These are phyloP conservation scores for Sporothrix curviconia DNA, from an alignment of 2,329 filamentous ascomycete genomes.

Conservation along the genomic window DNA sequence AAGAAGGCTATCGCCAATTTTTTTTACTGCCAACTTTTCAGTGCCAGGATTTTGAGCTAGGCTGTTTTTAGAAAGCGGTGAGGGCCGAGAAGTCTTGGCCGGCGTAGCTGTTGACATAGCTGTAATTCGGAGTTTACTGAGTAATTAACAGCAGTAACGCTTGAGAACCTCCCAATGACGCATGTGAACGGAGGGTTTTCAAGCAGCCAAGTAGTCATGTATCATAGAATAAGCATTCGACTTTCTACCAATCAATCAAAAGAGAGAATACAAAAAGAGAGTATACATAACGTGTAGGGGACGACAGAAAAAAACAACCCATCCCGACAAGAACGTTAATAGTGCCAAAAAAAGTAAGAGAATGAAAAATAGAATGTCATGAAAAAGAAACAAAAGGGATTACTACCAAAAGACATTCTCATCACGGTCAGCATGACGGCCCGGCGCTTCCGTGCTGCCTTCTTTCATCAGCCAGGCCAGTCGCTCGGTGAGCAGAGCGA, in stretches of 20 bases:
- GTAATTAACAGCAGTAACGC: neutral
- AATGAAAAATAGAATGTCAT: neutral
- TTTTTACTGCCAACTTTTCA: constrained; percentile 9
- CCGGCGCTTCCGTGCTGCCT: neutral
- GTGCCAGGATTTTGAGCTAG: no score
- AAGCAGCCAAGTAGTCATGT: neutral
- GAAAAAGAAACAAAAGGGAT: neutral
- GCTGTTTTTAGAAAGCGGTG: constrained; percentile 7
- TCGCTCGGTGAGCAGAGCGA: neutral
- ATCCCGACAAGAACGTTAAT: constrained; percentile 14
- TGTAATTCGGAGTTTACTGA: neutral
- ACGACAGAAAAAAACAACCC: constrained; percentile 10
- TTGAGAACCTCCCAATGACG: neutral
- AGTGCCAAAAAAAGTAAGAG: constrained; percentile 6
- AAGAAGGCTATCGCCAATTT: constrained; percentile 1
- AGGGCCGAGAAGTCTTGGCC: neutral
- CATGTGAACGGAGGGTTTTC: neutral
- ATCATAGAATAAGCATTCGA: neutral
- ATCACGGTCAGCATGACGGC: neutral
- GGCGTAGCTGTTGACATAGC: neutral
- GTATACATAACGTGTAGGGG: constrained; percentile 6
- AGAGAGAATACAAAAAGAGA: constrained; percentile 4
- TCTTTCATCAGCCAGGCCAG: neutral
- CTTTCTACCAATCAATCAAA: neutral
- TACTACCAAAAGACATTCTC: neutral